phyloP scores from a whole-genome alignment of 352 stramenopile genomes.

The Globisporangium echinulatum region DNA sequence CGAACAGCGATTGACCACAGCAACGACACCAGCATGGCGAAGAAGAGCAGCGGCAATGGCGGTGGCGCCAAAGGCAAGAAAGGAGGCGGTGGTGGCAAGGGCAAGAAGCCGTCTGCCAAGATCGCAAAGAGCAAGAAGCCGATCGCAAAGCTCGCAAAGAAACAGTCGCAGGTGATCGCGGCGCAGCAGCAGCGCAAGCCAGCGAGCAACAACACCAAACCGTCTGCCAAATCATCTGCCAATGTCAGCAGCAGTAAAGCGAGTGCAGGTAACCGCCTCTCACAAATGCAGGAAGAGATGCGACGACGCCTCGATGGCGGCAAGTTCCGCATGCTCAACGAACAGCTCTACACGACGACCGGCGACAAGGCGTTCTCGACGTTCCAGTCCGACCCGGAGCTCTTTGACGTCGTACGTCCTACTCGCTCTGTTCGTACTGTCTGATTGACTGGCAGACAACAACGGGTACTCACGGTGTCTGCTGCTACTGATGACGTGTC shows the following conservation, averaged over 20 bases:
- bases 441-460: background rate
- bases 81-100: slow-evolving; percentile 2
- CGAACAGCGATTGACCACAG: no score
- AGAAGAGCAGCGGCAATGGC: slow-evolving; percentile 24
- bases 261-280: slow-evolving; percentile 29
- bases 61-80: slow-evolving; percentile 17
- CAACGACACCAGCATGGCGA: slow-evolving; percentile 1
- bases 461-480: background rate
- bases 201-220: slow-evolving; percentile 2
- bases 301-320: slow-evolving; percentile 87
- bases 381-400: slow-evolving; percentile 91
- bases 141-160: slow-evolving; percentile 8
- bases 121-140: slow-evolving; percentile 10
- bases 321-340: slow-evolving; percentile 98
- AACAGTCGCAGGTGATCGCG: slow-evolving; percentile 1
- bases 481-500: background rate
- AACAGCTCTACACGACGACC: slow-evolving; percentile 97
- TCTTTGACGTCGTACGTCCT: slow-evolving; percentile 88
- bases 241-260: slow-evolving; percentile 16
- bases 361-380: slow-evolving; percentile 85
- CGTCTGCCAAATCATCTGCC: background rate
- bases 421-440: background rate
- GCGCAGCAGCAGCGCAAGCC: slow-evolving; percentile 6
- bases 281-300: slow-evolving; percentile 72
- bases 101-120: slow-evolving; percentile 9